These are phyloP conservation scores for Solanum ossicruentum DNA, from an alignment of 257 asterid genomes.

Conservation along the genomic window DNA sequence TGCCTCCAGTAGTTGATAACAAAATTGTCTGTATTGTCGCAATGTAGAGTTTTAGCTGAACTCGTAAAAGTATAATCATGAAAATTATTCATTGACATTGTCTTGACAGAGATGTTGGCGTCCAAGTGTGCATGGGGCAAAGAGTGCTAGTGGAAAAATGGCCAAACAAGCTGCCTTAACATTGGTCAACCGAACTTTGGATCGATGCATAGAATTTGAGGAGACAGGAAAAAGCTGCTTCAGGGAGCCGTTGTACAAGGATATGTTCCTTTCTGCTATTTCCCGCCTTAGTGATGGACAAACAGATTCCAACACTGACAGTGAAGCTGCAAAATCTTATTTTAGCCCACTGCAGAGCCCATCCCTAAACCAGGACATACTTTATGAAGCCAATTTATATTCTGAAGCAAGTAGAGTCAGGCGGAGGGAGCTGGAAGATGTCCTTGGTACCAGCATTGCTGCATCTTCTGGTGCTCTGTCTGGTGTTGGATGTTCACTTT, in stretches of 20 bases:
- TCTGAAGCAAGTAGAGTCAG: slow-evolving; percentile 51
- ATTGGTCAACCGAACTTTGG: slow-evolving; percentile 65
- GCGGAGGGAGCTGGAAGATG: slow-evolving; percentile 68
- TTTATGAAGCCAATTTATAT: slow-evolving; percentile 39
- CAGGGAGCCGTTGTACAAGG: slow-evolving; percentile 51
- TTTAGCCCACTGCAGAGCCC: slow-evolving; percentile 63
- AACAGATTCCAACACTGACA: slow-evolving; percentile 33
- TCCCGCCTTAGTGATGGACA: slow-evolving; percentile 39
- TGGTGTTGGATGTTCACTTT: slow-evolving; percentile 52
- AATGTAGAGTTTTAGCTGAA: not conserved
- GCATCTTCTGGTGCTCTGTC: slow-evolving; percentile 13
- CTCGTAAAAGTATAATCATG: not conserved
- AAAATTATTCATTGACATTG: not conserved
- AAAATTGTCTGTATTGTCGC: not conserved
- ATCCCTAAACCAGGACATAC: slow-evolving; percentile 38
- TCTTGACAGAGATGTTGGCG: slow-evolving; percentile 59
- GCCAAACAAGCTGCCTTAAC: slow-evolving; percentile 82
- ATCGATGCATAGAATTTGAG: slow-evolving; percentile 52
- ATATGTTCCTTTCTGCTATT: slow-evolving; percentile 62
- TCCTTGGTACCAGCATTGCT: slow-evolving; percentile 35
- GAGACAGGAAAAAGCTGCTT: slow-evolving; percentile 78
- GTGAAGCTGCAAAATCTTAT: slow-evolving; percentile 41
- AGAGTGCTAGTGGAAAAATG: slow-evolving; percentile 59
- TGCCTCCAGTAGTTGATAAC: not conserved
- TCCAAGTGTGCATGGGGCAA: slow-evolving; percentile 67